Evolutionary conservation across 2,329 filamentous ascomycete species (phyloP).

Genomic region (Fusarium staphyleae): DNA sequence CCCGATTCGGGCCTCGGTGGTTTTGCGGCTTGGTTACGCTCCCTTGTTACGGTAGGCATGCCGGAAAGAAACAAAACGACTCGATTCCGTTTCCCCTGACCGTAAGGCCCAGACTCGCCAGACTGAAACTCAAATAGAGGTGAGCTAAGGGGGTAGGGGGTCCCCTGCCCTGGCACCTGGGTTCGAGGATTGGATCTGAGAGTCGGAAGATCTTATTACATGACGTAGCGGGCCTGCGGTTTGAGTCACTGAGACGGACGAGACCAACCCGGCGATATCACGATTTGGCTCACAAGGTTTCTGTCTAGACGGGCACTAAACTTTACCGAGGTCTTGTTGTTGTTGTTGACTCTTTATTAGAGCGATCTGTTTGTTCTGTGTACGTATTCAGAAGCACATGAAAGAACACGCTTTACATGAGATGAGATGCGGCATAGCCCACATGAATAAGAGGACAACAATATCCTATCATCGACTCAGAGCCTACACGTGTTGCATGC

Average conservation of each 20-base stretch:
- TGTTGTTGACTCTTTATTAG: no score
- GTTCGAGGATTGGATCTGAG: conserved; percentile 1
- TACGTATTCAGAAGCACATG: conserved; percentile 9
- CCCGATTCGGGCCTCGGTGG: conserved; percentile 24
- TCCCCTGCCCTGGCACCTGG: conserved; percentile 1
- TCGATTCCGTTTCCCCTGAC: conserved; percentile 22
- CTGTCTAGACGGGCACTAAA: no score
- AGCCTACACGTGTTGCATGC: conserved; percentile 25
- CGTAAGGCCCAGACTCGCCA: background rate
- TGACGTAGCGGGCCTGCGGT: conserved; percentile 29
- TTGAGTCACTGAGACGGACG: conserved; percentile 13
- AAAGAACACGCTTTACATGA: conserved; percentile 2
- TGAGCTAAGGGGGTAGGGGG: background rate
- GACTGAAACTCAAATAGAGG: conserved; percentile 11
- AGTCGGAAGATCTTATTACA: background rate
- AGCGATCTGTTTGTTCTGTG: no score
- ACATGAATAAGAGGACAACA: background rate
- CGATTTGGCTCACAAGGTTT: no score
- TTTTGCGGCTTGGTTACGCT: conserved; percentile 21
- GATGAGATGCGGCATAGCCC: background rate
- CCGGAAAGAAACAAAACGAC: conserved; percentile 5
- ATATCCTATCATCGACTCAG: conserved; percentile 1
- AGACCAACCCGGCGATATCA: background rate
- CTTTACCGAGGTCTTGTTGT: no score
- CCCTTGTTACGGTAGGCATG: conserved; percentile 17